Conservation (phyloP, 1,139 yeast species). For the Komagataea norvegica region DNA sequence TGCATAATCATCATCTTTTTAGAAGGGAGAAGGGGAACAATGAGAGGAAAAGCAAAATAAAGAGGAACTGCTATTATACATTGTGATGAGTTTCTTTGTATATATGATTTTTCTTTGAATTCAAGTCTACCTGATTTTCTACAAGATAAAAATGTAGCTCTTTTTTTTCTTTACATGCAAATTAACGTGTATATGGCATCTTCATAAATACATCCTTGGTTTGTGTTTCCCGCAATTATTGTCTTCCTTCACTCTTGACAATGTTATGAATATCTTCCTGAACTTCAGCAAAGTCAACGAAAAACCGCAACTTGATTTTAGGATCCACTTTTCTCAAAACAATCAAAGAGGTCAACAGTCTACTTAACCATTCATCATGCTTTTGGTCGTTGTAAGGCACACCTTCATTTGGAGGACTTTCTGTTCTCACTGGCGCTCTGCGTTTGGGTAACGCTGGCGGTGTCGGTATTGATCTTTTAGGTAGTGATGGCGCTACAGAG, state of each 20-base stretch:
- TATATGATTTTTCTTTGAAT: slow-evolving; percentile 1
- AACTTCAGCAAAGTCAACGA: slow-evolving; percentile 19
- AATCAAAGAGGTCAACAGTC: slow-evolving; percentile 21
- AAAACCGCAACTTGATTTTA: slow-evolving; percentile 16
- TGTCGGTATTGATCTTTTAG: slow-evolving; percentile 22
- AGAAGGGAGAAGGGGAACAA: not conserved
- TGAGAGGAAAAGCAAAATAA: too few relatives aligned
- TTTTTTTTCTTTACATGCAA: too few relatives aligned
- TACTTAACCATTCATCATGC: slow-evolving; percentile 25
- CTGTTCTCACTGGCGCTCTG: slow-evolving; percentile 7
- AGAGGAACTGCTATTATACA: too few relatives aligned
- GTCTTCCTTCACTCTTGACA: not conserved
- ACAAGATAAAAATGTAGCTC: too few relatives aligned
- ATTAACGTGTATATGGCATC: too few relatives aligned
- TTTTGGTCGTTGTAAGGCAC: slow-evolving; percentile 15
- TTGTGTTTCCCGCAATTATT: not conserved
- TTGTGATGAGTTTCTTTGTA: slow-evolving; percentile 24
- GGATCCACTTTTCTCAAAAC: slow-evolving; percentile 18
- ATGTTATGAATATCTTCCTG: slow-evolving; percentile 16
- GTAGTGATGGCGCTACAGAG: slow-evolving; percentile 22
- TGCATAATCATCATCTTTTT: too few relatives aligned
- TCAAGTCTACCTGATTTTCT: too few relatives aligned
- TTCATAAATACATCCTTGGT: too few relatives aligned
- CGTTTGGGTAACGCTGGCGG: slow-evolving; percentile 18
- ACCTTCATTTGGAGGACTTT: not conserved